Evolutionary conservation across 306 rosid genomes (phyloP), one percentile per base, ranked within the genome.

Genomic region (Senna siamea): DNA sequence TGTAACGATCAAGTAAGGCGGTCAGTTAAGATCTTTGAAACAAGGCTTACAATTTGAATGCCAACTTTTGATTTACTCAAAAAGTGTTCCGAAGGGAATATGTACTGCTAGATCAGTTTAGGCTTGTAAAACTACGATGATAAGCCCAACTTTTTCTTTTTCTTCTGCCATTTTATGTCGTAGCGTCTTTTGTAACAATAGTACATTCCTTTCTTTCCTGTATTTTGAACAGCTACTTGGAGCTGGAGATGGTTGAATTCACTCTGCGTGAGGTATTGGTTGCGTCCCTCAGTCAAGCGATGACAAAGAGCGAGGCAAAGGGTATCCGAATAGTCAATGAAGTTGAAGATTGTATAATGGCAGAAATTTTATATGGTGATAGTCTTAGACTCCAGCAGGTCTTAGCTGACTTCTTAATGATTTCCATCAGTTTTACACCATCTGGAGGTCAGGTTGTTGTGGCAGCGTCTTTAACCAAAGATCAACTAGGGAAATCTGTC

Each of bases 231-330:
- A 94, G 97, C 60, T 92, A 88, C 78, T 68, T 86, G 74, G 92
- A 94, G 78, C 81, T 94, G 41, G 99, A 94, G 86, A 94, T 89
- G 97, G 95, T 82, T 13, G 93, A 91, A 73, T 94, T 94, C 82
- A 87, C 93, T 26, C 76, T 92, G 77, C 87, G 84, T 35, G 97
- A 94, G 20, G 88, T 92, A 13, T 75, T 94, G 84, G 70, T 78
- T 51, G 91, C 89, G 67, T 85, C 95, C 28, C 76, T 90, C 4
- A 88, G 97, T 81, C 96, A 94, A 84, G 89, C 87, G 50, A 89
- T 80, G 92, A 41, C 79, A 37, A 88, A 85, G 81, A 85, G 93
- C 82, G 81, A 80, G 6, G 78, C 76, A 70, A 85, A 80, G 71
- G 80, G 88, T 32, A 60, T 92, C 85, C 83, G 32, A 55, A 46